A percentile compares a stretch with the other conserved stretches of the same genome.
Evolutionary conservation across 805 yeast species (phyloP).

Genomic region (Candida gorgasii): DNA sequence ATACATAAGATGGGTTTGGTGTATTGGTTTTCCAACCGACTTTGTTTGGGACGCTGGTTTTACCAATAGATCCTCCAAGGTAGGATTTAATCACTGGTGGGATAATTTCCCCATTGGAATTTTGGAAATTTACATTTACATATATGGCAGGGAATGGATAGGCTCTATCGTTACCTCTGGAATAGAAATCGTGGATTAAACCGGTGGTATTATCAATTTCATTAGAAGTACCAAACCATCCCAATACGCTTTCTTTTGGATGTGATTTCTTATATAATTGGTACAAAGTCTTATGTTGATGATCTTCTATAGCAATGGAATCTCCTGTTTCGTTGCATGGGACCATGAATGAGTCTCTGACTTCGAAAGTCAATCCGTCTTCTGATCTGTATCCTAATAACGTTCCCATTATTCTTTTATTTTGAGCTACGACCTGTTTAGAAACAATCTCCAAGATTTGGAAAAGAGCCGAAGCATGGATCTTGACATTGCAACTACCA

Average conservation of each 20-base stretch:
- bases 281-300: conserved; percentile 68
- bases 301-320: conserved; percentile 74
- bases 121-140: conserved; percentile 65
- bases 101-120: conserved; percentile 44
- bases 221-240: conserved; percentile 75
- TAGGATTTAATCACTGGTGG: conserved; percentile 66
- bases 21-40: conserved; percentile 40
- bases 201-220: conserved; percentile 71
- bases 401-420: conserved; percentile 75
- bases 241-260: conserved; percentile 76
- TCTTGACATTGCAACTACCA: conserved; percentile 54
- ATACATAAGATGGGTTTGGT: conserved; percentile 50
- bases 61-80: conserved; percentile 75
- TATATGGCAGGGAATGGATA: conserved; percentile 78
- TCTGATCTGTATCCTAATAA: conserved; percentile 80
- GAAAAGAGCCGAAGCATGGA: conserved; percentile 72
- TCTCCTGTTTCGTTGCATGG: conserved; percentile 76
- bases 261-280: conserved; percentile 73
- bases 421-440: conserved; percentile 40
- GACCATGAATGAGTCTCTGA: conserved; percentile 76
- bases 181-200: conserved; percentile 77
- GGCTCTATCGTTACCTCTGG: conserved; percentile 67
- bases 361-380: conserved; percentile 73
- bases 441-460: conserved; percentile 75
- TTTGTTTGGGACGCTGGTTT: conserved; percentile 8